Percentiles rank a stretch among this genome's conserved stretches.
phyloP scores from a whole-genome alignment of 305 asterid species.

The Fraxinus nigra region DNA sequence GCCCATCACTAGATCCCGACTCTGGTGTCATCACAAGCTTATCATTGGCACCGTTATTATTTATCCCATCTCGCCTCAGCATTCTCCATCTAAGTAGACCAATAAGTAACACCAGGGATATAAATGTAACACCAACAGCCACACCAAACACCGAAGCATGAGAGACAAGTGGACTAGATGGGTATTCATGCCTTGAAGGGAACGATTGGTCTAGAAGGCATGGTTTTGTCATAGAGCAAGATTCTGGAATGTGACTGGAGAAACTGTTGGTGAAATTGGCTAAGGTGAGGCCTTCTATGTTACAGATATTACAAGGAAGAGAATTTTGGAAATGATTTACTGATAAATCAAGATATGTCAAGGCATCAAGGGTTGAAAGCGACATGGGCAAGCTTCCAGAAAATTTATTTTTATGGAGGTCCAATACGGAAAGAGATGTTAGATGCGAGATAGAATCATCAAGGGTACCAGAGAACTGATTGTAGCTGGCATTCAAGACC shows the following conservation, averaged over 20 bases:
- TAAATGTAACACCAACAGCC: conserved; percentile 24
- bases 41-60: conserved; percentile 24
- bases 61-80: conserved; percentile 24
- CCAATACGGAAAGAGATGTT: conserved; percentile 54
- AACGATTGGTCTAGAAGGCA: conserved; percentile 35
- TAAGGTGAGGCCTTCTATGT: conserved; percentile 49
- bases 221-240: conserved; percentile 35
- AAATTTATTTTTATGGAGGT: conserved; percentile 60
- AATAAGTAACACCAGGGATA: conserved; percentile 27
- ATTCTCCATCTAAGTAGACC: conserved; percentile 38
- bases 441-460: conserved; percentile 50
- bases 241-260: conserved; percentile 34
- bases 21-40: conserved; percentile 35
- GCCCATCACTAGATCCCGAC: conserved; percentile 41
- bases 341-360: conserved; percentile 76
- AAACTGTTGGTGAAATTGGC: conserved; percentile 65
- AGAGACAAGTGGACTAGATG: conserved; percentile 22
- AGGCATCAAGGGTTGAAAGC: conserved; percentile 49
- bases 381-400: conserved; percentile 53
- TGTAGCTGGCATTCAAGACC: conserved; percentile 61
- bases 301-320: conserved; percentile 68
- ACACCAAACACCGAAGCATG: conserved; percentile 25
- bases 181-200: conserved; percentile 9
- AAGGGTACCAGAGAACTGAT: conserved; percentile 46
- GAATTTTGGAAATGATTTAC: conserved; percentile 44